phyloP scores from a whole-genome alignment of 306 rosid species.

The Vigna reflexopilosa region DNA sequence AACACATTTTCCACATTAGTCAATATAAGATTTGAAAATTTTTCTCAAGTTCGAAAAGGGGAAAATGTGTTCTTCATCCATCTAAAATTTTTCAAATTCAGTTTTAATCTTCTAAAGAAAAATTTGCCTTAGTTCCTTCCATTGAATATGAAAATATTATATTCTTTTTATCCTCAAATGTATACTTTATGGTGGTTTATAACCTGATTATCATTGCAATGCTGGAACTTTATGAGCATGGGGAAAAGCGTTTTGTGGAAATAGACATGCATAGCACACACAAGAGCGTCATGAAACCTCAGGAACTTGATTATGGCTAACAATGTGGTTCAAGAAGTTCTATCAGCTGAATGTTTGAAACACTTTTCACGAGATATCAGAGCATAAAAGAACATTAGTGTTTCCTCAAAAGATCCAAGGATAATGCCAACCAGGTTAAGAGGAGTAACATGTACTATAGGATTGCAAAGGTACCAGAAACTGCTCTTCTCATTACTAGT shows the following conservation, averaged over 20 bases:
- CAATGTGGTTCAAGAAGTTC: constrained; percentile 7
- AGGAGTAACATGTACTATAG: neutral
- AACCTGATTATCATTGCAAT: neutral
- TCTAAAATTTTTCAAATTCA: too few species aligned
- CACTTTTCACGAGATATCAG: neutral
- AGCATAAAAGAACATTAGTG: constrained; percentile 8
- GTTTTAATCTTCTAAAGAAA: too few species aligned
- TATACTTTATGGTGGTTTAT: too few species aligned
- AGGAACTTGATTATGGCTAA: neutral
- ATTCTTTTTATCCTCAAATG: too few species aligned
- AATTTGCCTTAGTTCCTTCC: too few species aligned
- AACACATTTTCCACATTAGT: neutral
- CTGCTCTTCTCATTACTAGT: too few species aligned
- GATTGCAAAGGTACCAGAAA: neutral
- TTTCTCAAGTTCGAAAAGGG: too few species aligned
- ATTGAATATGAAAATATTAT: too few species aligned
- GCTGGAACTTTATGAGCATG: neutral
- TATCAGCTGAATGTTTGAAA: constrained; percentile 1
- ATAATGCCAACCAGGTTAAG: neutral
- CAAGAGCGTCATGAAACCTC: neutral
- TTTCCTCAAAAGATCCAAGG: neutral
- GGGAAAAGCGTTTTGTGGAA: neutral
- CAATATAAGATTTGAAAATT: too few species aligned
- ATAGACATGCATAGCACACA: neutral
- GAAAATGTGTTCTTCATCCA: too few species aligned